Percentiles rank a stretch among this genome's conserved stretches.
phyloP scores from a whole-genome alignment of 257 asterid genomes.

The Knoxia roxburghii region DNA sequence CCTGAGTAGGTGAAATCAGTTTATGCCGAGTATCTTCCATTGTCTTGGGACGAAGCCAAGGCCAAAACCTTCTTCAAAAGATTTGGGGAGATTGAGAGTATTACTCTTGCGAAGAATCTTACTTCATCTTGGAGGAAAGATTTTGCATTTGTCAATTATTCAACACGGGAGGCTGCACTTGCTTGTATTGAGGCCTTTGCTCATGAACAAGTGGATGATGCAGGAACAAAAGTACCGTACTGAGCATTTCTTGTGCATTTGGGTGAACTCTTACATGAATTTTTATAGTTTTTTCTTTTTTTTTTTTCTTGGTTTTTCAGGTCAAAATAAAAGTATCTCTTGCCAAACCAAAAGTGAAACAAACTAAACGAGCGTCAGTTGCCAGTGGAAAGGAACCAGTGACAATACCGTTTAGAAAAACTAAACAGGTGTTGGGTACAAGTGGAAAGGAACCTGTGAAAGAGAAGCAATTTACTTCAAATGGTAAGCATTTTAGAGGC shows the following conservation, averaged over 20 bases:
- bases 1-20: constrained; percentile 40
- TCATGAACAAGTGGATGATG: constrained; percentile 35
- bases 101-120: constrained; percentile 54
- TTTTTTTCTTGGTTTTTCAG: constrained; percentile 30
- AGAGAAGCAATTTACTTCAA: constrained; percentile 26
- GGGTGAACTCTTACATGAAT: constrained; percentile 5
- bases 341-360: constrained; percentile 51
- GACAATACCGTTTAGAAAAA: constrained; percentile 3
- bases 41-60: constrained; percentile 52
- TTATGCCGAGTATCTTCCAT: constrained; percentile 61
- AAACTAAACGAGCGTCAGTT: constrained; percentile 25
- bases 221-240: constrained; percentile 41
- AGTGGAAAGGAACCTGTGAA: constrained; percentile 26
- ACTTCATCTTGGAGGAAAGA: constrained; percentile 57
- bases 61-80: constrained; percentile 49
- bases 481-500: too few species aligned
- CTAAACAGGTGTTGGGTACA: constrained; percentile 19
- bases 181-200: constrained; percentile 51
- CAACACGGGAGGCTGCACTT: constrained; percentile 60
- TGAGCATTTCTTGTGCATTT: neutral
- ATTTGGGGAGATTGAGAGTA: constrained; percentile 67
- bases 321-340: constrained; percentile 49
- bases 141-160: constrained; percentile 57
- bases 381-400: constrained; percentile 24
- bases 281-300: constrained; percentile 16